Conservation (phyloP, 2,329 filamentous ascomycete species). For the Emergomyces pasteurianus region DNA sequence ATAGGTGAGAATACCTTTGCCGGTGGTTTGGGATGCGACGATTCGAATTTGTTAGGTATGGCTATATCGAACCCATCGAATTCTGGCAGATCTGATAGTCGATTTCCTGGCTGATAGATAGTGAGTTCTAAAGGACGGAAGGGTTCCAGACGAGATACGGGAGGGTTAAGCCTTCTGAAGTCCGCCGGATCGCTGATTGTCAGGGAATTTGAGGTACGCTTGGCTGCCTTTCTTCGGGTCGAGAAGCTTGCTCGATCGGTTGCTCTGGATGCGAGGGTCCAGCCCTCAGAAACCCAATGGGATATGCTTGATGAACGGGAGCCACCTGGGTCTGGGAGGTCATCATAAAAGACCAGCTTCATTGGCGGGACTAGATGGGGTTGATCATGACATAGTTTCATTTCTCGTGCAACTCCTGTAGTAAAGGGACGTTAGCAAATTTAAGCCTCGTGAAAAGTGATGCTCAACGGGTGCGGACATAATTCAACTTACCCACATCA, state of each 20-base stretch:
- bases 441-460: neutral
- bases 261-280: conserved; percentile 26
- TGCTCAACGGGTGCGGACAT: neutral
- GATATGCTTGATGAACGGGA: conserved; percentile 25
- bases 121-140: conserved; percentile 37
- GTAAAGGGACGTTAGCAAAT: neutral
- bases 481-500: conserved; percentile 12
- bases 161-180: conserved; percentile 26
- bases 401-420: conserved; percentile 30
- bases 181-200: conserved; percentile 33
- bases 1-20: conserved; percentile 21
- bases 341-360: conserved; percentile 32
- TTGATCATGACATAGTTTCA: conserved; percentile 34
- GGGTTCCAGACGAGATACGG: conserved; percentile 8
- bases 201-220: conserved; percentile 20
- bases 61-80: conserved; percentile 31
- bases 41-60: conserved; percentile 14
- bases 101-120: conserved; percentile 34
- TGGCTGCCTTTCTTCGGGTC: conserved; percentile 22
- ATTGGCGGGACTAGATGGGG: conserved; percentile 36
- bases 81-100: conserved; percentile 33
- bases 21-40: conserved; percentile 14
- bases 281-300: conserved; percentile 29
- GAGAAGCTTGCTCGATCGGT: conserved; percentile 32
- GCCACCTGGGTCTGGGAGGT: conserved; percentile 24